These are phyloP conservation scores for Eimeria necatrix DNA, from an alignment of 169 alveolate genomes.

Conservation along the genomic window DNA sequence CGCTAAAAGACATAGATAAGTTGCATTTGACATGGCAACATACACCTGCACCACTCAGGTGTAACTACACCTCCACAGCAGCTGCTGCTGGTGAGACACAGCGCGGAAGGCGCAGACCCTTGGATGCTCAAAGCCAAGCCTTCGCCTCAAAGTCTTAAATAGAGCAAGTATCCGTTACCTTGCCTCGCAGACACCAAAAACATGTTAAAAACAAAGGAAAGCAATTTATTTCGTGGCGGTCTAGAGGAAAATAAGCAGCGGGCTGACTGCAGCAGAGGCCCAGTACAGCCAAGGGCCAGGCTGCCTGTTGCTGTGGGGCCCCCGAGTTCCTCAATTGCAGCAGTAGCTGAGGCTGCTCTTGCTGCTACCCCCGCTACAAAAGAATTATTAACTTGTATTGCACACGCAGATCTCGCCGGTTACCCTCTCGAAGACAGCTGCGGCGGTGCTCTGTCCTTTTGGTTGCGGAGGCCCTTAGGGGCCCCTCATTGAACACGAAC, in stretches of 20 bases:
- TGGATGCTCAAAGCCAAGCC: neutral
- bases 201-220: no score
- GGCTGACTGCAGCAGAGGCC: no score
- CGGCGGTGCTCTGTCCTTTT: neutral
- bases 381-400: no score
- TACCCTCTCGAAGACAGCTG: no score
- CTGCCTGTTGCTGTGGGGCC: conserved; percentile 6
- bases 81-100: neutral
- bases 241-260: no score
- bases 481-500: neutral
- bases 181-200: no score
- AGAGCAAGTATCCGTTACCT: no score
- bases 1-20: neutral
- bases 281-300: no score
- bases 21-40: neutral
- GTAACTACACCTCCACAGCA: neutral
- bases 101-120: neutral
- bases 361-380: neutral
- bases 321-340: neutral
- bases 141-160: neutral
- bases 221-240: no score
- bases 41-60: neutral
- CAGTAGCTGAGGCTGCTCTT: neutral
- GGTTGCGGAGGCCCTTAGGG: neutral
- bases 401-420: neutral